These are phyloP conservation scores for Claviceps pusilla DNA, from an alignment of 2,329 filamentous ascomycete genomes.

Conservation along the genomic window DNA sequence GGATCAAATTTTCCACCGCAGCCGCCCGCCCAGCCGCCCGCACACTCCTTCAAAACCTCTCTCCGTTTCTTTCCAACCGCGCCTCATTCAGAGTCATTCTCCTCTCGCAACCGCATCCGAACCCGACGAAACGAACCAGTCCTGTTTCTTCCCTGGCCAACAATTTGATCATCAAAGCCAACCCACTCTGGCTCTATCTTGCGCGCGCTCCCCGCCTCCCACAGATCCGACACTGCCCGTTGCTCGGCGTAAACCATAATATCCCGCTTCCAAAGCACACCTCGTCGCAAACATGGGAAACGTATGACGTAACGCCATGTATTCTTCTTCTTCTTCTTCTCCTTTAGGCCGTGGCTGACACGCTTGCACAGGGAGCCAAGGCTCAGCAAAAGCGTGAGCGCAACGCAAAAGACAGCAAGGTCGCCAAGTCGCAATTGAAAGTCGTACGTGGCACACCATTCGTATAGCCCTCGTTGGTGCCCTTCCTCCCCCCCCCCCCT, in stretches of 20 bases:
- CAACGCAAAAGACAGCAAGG: slow-evolving; percentile 44
- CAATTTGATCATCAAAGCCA: not conserved
- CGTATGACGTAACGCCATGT: not conserved
- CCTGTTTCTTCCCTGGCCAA: not conserved
- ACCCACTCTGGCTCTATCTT: not conserved
- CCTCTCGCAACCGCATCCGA: not conserved
- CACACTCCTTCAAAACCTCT: not conserved
- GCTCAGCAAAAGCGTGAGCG: slow-evolving; percentile 60
- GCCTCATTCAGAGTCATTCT: not conserved
- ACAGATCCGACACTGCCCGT: not conserved
- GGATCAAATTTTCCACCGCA: not conserved
- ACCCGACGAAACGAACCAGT: not conserved
- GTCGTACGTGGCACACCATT: slow-evolving; percentile 31
- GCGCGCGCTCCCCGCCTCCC: too few species aligned
- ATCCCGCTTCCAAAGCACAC: not conserved
- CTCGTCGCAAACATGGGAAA: slow-evolving; percentile 1
- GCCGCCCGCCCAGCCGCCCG: not conserved
- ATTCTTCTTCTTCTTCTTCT: not conserved
- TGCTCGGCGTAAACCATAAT: not conserved
- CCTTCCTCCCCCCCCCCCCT: not conserved
- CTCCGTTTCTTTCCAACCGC: not conserved
- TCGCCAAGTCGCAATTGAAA: slow-evolving; percentile 55
- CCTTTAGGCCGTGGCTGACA: not conserved
- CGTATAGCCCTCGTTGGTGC: not conserved
- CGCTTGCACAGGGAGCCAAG: slow-evolving; percentile 41